Evolutionary conservation across 768 basidiomycete genomes (phyloP).

Genomic region (Leccinum imitatum): DNA sequence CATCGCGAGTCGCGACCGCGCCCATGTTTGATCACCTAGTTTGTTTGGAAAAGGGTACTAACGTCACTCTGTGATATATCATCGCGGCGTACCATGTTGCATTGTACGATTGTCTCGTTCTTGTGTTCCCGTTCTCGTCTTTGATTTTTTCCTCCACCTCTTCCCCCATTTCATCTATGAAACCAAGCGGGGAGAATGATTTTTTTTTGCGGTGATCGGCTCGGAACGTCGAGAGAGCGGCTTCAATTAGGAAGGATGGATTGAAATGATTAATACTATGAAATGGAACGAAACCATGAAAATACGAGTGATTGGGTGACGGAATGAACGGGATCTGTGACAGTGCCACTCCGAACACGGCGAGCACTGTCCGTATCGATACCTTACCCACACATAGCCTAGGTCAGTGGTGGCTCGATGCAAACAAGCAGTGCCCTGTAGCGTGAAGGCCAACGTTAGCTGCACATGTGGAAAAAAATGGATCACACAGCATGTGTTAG

Average conservation of each 20-base stretch:
- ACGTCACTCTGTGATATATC: background rate
- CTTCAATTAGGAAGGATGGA: background rate
- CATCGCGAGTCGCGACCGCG: background rate
- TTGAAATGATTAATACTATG: background rate
- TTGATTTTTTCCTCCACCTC: background rate
- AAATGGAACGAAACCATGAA: background rate
- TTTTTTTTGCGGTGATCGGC: background rate
- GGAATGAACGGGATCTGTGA: background rate
- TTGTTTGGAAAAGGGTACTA: background rate
- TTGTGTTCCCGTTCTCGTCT: background rate
- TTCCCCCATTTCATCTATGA: background rate
- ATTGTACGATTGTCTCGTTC: background rate
- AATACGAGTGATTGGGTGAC: background rate
- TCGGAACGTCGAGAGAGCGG: background rate
- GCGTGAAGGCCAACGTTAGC: background rate
- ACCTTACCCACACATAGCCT: background rate
- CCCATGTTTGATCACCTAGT: background rate
- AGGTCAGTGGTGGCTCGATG: background rate
- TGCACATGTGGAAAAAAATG: background rate
- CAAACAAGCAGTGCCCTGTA: background rate
- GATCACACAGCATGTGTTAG: background rate
- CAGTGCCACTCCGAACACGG: background rate
- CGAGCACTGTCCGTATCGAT: background rate
- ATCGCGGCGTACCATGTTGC: background rate
- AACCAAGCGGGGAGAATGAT: background rate